These are phyloP conservation scores for Cicer cuneatum DNA, from an alignment of 306 rosid genomes.

Conservation along the genomic window DNA sequence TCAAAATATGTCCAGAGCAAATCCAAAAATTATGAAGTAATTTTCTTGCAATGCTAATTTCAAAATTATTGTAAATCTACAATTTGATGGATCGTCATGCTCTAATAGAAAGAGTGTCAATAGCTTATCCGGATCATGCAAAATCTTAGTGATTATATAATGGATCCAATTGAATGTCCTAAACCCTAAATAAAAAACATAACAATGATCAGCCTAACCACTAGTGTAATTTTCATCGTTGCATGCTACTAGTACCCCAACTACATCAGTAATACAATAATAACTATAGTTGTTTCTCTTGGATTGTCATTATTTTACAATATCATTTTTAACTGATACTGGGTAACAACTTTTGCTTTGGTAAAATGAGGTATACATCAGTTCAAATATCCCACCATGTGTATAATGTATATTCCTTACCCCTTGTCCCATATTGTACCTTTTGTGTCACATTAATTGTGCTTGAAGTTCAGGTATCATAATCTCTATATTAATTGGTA, in stretches of 20 bases:
- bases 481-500: slow-evolving; percentile 6
- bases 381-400: slow-evolving; percentile 17
- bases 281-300: neutral
- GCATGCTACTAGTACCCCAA: too few relatives aligned
- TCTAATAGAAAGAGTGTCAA: slow-evolving; percentile 22
- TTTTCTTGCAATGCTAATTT: slow-evolving; percentile 26
- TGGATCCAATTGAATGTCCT: neutral
- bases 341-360: slow-evolving; percentile 13
- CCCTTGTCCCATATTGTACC: slow-evolving; percentile 1
- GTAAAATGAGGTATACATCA: slow-evolving; percentile 3
- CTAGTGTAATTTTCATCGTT: too few relatives aligned
- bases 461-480: slow-evolving; percentile 1
- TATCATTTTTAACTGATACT: slow-evolving; percentile 2
- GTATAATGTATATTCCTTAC: neutral
- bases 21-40: slow-evolving; percentile 9
- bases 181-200: too few relatives aligned
- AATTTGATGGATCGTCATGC: neutral
- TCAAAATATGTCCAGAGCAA: slow-evolving; percentile 21
- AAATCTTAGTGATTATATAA: neutral
- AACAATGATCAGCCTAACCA: too few relatives aligned
- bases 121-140: slow-evolving; percentile 23
- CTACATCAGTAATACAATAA: too few relatives aligned
- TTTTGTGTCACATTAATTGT: neutral
- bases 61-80: slow-evolving; percentile 5
- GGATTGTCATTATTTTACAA: neutral